These are phyloP conservation scores for Macadamia tetraphylla DNA, from an alignment of 164 flowering plant genomes.

Conservation along the genomic window DNA sequence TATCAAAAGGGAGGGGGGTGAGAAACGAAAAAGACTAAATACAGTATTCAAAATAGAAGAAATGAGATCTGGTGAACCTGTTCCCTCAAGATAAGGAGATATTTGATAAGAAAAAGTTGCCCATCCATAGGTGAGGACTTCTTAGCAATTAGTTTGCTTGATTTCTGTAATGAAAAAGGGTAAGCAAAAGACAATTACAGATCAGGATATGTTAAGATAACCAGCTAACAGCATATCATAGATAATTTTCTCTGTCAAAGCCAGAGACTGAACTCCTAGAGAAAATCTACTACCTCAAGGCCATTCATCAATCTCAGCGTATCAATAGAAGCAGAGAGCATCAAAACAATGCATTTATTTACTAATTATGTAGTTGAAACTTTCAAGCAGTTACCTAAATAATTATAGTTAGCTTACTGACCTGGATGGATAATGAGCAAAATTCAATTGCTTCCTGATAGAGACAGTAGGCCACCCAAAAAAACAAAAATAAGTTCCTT, in stretches of 20 bases:
- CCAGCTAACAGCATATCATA: too few relatives aligned
- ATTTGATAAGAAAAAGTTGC: slow-evolving; percentile 90
- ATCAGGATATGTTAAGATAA: background rate
- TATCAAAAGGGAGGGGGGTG: background rate
- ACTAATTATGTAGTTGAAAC: background rate
- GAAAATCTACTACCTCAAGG: background rate
- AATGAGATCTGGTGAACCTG: slow-evolving; percentile 39
- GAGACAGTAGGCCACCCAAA: slow-evolving; percentile 11
- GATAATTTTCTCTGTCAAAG: too few relatives aligned
- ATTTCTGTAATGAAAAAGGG: slow-evolving; percentile 53
- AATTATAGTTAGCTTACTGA: slow-evolving; percentile 28
- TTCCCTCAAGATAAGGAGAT: slow-evolving; percentile 87
- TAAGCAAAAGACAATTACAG: background rate
- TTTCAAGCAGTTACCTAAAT: background rate
- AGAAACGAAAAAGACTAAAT: background rate
- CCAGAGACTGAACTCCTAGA: background rate
- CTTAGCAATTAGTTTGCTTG: slow-evolving; percentile 76
- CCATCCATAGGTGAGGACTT: slow-evolving; percentile 87
- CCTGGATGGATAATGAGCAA: slow-evolving; percentile 86
- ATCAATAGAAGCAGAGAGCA: background rate
- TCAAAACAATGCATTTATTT: background rate
- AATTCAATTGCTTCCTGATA: slow-evolving; percentile 95
- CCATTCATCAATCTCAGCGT: background rate
- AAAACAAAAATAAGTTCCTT: background rate
- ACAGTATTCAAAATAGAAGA: background rate